Evolutionary conservation across 208 protist species (phyloP).

Genomic region (Crithidia thermophila): DNA sequence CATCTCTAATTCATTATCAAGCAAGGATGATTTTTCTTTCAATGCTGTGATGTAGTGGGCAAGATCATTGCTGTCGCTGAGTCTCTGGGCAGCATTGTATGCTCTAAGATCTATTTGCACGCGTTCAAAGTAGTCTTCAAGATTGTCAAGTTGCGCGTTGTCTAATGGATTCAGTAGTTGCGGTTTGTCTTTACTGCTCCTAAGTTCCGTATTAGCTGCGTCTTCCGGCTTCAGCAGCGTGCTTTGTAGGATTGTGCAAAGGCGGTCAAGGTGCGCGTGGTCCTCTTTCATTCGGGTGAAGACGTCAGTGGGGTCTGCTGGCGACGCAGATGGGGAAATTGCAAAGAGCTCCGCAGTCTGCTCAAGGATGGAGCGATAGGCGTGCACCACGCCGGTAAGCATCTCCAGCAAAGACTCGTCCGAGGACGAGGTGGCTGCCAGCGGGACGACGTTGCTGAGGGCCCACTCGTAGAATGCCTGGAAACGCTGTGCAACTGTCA

Average conservation of each 20-base stretch:
- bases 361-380: slow-evolving; percentile 8
- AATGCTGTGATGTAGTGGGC: too few species aligned
- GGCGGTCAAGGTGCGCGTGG: neutral
- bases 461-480: slow-evolving; percentile 31
- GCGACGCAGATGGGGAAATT: too few species aligned
- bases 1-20: too few species aligned
- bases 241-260: neutral
- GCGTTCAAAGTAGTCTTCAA: too few species aligned
- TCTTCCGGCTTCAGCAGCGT: neutral
- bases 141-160: too few species aligned
- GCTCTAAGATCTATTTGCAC: too few species aligned
- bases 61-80: too few species aligned
- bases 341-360: neutral
- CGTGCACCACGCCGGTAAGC: slow-evolving; percentile 14
- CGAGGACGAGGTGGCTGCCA: neutral
- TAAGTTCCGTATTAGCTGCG: too few species aligned
- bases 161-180: neutral
- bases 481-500: neutral
- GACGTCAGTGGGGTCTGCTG: neutral
- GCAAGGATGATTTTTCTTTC: too few species aligned
- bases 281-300: neutral
- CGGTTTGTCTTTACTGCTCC: neutral
- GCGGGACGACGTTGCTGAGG: neutral
- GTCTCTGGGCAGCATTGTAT: too few species aligned
- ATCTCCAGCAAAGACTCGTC: slow-evolving; percentile 9